Conservation (phyloP, 163 green algal genomes). For the Chlamydomonas reinhardtii region DNA sequence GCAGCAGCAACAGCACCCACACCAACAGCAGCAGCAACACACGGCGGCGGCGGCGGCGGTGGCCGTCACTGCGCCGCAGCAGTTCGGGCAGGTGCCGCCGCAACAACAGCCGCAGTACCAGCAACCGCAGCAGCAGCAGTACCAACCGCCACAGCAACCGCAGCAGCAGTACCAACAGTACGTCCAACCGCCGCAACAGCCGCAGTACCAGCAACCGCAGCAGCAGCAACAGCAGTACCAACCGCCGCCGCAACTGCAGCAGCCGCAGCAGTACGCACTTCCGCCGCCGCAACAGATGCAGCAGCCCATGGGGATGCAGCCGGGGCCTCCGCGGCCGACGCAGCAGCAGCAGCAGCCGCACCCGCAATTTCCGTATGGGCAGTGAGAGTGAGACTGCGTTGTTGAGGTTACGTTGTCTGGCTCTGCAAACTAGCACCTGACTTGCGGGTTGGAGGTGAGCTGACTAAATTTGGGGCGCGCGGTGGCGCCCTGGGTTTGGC, state of each 20-base stretch:
- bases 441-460: too few species aligned
- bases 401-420: too few species aligned
- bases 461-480: too few species aligned
- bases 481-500: too few species aligned
- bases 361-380: slow-evolving; percentile 11
- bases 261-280: background rate
- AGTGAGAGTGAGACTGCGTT: too few species aligned
- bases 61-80: background rate
- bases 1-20: background rate
- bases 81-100: background rate
- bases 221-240: background rate
- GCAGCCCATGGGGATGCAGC: background rate
- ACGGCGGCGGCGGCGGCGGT: background rate
- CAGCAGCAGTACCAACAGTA: background rate
- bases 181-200: too few species aligned
- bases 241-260: background rate
- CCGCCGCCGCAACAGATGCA: background rate
- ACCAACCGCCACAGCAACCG: background rate
- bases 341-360: slow-evolving; percentile 13
- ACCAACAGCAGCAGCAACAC: background rate
- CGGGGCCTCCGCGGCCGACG: background rate
- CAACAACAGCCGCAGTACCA: background rate
- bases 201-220: too few species aligned
- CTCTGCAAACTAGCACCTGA: too few species aligned
- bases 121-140: background rate